Base-by-base conservation (phyloP, 2,329 filamentous ascomycete genomes). In the Microdochium paspali region DNA sequence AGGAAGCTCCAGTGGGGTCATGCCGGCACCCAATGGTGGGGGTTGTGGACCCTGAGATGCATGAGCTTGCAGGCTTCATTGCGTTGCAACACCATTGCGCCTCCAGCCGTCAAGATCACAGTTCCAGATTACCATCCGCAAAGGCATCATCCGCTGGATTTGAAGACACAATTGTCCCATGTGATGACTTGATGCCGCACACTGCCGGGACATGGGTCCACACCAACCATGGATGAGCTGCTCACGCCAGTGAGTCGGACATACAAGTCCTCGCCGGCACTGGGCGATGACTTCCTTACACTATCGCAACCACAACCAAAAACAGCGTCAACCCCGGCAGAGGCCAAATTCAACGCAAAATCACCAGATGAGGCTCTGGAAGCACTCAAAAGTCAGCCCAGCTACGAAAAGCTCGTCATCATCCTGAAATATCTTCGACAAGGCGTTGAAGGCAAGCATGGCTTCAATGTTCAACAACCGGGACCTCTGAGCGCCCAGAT, bases 401-500 rank as follows among this genome's bases (percentile, higher is more conserved):
- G 77, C 56, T 75, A 81, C 53, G 72, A 79, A 10, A 67, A 69
- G 2, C 66, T 89, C 1, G 62, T 72, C 6, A 64, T 66, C 0
- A 67, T 73, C 4, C 62, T 90, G 32, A 61, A 61, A 12, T 82
- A 76, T 53, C 66, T 88, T 3, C 56, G 62, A 23, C 56, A 63
- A 42, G 57, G 60, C 42, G 46, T 49, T 20, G 48, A 58, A 39
- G 51, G 50, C 28, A 56, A 54, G 1, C 51, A 52, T 10, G 50
- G 51, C 4, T 80, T 85, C 58, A 76, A 77, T 54, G 73, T 91
- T 45, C 70, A 73, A 42, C 63, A 70, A 2, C 83, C 88, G 3
- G 77, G 77, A 26, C 82, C 90, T 1, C 68, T 80, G 51, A 79
- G 82, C 48, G 82, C 88, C 20, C 86, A 90, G 56, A 79, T 96